Evolutionary conservation across 768 basidiomycete species (phyloP).

Genomic region (Tricholoma sp.): DNA sequence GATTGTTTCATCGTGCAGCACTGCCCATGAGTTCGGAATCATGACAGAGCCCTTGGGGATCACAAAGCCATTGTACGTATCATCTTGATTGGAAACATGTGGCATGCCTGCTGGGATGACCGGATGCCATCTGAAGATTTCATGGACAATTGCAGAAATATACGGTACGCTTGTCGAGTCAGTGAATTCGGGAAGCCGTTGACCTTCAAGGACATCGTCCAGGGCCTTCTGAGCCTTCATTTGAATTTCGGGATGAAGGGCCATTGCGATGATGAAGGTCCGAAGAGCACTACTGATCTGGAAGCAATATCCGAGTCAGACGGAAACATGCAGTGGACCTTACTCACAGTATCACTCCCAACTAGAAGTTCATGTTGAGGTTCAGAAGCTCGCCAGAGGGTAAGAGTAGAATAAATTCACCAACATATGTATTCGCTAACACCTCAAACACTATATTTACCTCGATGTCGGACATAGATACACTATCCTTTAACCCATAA

Average conservation of each 20-base stretch:
- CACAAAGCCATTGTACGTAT: constrained; percentile 3
- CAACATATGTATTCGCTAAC: neutral
- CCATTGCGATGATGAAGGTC: constrained; percentile 8
- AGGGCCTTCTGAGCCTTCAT: constrained; percentile 8
- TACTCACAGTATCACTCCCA: constrained; percentile 7
- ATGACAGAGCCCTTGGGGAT: constrained; percentile 6
- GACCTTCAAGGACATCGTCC: constrained; percentile 10
- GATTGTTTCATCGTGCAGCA: too few species aligned
- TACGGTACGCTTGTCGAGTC: neutral
- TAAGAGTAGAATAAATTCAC: neutral
- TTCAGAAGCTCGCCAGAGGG: neutral
- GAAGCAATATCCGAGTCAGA: neutral
- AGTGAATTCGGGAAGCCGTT: constrained; percentile 14
- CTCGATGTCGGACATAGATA: neutral
- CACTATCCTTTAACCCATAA: neutral
- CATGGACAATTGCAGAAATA: neutral
- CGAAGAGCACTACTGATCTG: neutral
- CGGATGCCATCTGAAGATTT: constrained; percentile 4
- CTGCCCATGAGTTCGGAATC: neutral
- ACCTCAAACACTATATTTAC: neutral
- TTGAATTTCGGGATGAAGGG: constrained; percentile 4
- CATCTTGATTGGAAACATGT: neutral
- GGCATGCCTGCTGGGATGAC: neutral
- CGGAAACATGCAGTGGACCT: neutral
- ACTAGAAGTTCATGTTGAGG: neutral